phyloP scores from a whole-genome alignment of 1,139 yeast species.

The Kodamaea fungicola region DNA sequence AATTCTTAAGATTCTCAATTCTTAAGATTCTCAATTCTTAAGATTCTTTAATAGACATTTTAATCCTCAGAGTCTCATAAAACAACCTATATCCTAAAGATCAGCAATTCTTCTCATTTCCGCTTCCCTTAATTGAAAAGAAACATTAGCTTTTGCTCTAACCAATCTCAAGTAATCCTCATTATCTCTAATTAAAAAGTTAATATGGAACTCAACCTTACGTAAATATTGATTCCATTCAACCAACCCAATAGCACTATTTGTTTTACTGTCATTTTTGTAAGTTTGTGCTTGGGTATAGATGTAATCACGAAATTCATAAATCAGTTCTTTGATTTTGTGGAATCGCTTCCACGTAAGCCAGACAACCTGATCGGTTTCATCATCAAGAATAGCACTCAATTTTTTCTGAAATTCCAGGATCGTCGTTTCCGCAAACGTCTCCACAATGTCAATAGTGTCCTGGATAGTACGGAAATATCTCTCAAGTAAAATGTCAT shows the following conservation, averaged over 20 bases:
- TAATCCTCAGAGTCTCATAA: no score
- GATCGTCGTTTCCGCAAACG: constrained; percentile 65
- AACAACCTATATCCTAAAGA: no score
- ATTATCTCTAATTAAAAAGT: constrained; percentile 61
- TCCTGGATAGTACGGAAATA: constrained; percentile 49
- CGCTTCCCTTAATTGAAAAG: constrained; percentile 67
- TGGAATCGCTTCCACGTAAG: constrained; percentile 67
- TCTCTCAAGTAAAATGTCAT: constrained; percentile 26
- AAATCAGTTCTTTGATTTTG: constrained; percentile 51
- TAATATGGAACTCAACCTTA: constrained; percentile 59
- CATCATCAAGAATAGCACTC: constrained; percentile 25
- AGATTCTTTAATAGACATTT: no score
- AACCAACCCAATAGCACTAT: constrained; percentile 33
- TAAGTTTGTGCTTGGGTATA: constrained; percentile 43
- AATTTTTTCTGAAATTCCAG: constrained; percentile 48
- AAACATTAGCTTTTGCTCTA: constrained; percentile 78
- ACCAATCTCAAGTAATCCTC: constrained; percentile 67
- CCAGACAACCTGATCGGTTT: constrained; percentile 46
- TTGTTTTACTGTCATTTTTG: constrained; percentile 18
- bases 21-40: no score
- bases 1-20: no score
- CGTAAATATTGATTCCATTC: constrained; percentile 50
- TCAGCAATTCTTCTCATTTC: constrained; percentile 2
- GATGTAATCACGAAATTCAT: constrained; percentile 55
- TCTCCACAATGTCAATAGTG: constrained; percentile 63